Base-by-base conservation (phyloP, 805 yeast species). In the Candida orba region DNA sequence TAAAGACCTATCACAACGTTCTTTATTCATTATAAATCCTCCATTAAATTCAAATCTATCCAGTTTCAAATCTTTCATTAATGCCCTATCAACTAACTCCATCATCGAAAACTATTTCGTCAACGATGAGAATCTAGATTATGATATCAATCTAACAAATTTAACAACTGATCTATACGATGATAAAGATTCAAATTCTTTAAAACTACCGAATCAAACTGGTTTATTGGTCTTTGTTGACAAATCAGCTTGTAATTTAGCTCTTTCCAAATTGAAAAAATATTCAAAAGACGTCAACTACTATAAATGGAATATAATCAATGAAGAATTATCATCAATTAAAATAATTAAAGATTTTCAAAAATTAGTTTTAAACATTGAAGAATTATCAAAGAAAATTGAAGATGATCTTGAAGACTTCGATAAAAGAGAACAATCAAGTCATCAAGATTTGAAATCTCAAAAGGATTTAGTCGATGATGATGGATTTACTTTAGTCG, bases 401-500 rank as follows among this genome's bases (percentile, higher is more conserved):
- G 86, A 88, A 2, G 71, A 84, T 35, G 68, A 69, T 33, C 72
- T 91, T 71, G 65, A 64, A 25, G 76, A 76, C 10, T 91, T 89
- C 63, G 85, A 83, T 53, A 65, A 71, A 43, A 76, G 80, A 24
- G 98, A 91, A 60, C 72, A 72, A 48, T 77, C 73, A 46, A 77
- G 80, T 2, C 68, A 69, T 25, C 80, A 78, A 32, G 75, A 73
- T 39, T 62, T 81, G 40, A 71, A 72, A 43, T 69, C 69, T 10
- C 78, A 78, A 67, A 72, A 75, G 24, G 72, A 76, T 37, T 55
- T 76, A 29, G 93, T 89, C 4, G 98, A 90, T 61, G 96, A 84
- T 51, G 97, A 90, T 61, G 98, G 97, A 3, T 90, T 90, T 66
- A 88, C 95, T 1, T 67, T 85, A 57, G 98, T 90, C 36, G 95